A percentile compares a stretch with the other conserved stretches of the same genome.
phyloP scores from a whole-genome alignment of 805 yeast genomes.

The Teunomyces cretensis region DNA sequence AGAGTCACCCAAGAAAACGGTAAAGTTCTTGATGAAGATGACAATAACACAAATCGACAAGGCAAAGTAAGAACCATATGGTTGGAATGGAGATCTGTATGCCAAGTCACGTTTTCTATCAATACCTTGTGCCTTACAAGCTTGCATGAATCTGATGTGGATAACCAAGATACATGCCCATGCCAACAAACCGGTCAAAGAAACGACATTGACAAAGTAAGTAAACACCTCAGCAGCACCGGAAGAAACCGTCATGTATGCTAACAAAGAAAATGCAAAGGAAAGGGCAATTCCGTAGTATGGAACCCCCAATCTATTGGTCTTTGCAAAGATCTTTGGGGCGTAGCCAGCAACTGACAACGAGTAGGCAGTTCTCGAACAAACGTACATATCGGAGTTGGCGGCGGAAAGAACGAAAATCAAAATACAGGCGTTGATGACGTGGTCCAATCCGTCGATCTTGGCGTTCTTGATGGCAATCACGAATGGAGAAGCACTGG shows the following conservation, averaged over 20 bases:
- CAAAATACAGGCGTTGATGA: constrained; percentile 76
- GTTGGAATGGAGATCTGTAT: constrained; percentile 67
- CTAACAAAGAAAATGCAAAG: constrained; percentile 58
- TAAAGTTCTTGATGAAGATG: constrained; percentile 66
- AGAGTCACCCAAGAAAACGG: constrained; percentile 58
- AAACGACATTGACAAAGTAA: constrained; percentile 73
- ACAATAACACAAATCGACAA: constrained; percentile 53
- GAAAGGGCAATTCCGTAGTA: constrained; percentile 53
- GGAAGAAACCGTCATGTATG: constrained; percentile 66
- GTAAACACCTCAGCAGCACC: constrained; percentile 57
- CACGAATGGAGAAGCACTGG: constrained; percentile 82
- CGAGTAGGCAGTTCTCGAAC: constrained; percentile 73
- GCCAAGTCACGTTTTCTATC: constrained; percentile 51
- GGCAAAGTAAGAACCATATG: constrained; percentile 64
- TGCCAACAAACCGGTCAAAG: constrained; percentile 71
- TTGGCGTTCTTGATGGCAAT: constrained; percentile 71
- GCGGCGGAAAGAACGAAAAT: constrained; percentile 79
- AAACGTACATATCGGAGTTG: constrained; percentile 75
- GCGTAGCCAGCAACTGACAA: constrained; percentile 73
- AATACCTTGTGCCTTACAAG: constrained; percentile 66
- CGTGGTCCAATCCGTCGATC: constrained; percentile 66
- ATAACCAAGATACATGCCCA: constrained; percentile 73
- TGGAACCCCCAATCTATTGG: constrained; percentile 72
- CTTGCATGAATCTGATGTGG: constrained; percentile 63
- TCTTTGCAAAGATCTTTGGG: constrained; percentile 62